Evolutionary conservation across 495 filamentous ascomycete species (phyloP).

Genomic region (Letharia lupina): DNA sequence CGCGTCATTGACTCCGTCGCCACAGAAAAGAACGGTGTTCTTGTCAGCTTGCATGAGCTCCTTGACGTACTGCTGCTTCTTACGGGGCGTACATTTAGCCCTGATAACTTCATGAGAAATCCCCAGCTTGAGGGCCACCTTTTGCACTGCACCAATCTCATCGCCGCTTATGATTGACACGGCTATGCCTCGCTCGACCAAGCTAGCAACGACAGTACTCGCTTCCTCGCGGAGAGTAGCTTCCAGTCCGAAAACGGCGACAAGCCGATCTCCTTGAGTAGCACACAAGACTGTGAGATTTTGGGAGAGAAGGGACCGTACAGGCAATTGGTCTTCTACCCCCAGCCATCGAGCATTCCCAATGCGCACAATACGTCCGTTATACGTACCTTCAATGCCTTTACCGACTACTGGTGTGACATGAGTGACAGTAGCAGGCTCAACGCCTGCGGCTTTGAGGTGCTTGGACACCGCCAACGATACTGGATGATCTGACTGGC

Average conservation of each 20-base stretch:
- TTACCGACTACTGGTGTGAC: conserved; percentile 33
- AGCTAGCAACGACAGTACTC: conserved; percentile 34
- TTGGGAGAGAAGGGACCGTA: conserved; percentile 37
- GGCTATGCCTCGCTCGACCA: conserved; percentile 48
- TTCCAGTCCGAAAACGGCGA: conserved; percentile 51
- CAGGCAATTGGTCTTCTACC: conserved; percentile 29
- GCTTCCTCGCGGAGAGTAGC: conserved; percentile 55
- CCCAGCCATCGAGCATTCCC: conserved; percentile 60
- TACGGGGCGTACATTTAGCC: conserved; percentile 47
- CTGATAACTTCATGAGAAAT: conserved; percentile 42
- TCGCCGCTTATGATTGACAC: conserved; percentile 66
- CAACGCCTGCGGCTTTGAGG: conserved; percentile 32
- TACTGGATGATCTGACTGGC: conserved; percentile 58
- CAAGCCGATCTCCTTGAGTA: conserved; percentile 40
- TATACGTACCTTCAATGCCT: conserved; percentile 30
- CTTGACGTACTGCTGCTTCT: conserved; percentile 57
- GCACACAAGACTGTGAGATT: conserved; percentile 58
- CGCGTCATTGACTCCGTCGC: conserved; percentile 78
- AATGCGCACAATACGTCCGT: conserved; percentile 38
- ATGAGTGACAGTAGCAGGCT: neutral
- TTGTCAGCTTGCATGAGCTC: conserved; percentile 27
- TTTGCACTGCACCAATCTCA: conserved; percentile 48
- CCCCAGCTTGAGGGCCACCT: conserved; percentile 43
- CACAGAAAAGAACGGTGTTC: conserved; percentile 52
- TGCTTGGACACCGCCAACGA: conserved; percentile 49